Percentiles rank a stretch among this genome's conserved stretches.
Conservation (phyloP, 1,284 basidiomycete genomes). For the Papiliotrema nemorosa region DNA sequence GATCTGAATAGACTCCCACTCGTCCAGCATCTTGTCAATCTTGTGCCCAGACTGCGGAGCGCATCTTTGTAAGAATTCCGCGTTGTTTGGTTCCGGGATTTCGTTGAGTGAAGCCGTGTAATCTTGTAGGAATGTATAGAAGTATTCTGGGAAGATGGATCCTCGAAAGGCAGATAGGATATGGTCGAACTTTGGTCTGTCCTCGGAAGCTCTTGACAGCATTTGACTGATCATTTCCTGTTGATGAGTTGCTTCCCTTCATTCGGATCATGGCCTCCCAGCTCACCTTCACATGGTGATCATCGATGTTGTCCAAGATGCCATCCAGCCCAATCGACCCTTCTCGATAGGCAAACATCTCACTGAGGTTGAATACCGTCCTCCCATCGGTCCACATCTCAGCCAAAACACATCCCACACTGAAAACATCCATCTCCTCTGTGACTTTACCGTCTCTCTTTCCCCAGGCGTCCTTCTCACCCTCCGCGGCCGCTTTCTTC, state of each 20-base stretch:
- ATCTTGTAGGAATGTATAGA: slow-evolving; percentile 90
- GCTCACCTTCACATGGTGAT: slow-evolving; percentile 73
- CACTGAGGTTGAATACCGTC: slow-evolving; percentile 88
- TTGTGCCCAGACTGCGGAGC: slow-evolving; percentile 29
- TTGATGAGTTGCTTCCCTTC: slow-evolving; percentile 12
- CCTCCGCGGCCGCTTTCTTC: slow-evolving; percentile 55
- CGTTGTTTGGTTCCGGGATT: slow-evolving; percentile 42
- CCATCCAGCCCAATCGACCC: slow-evolving; percentile 75
- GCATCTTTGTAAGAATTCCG: slow-evolving; percentile 24
- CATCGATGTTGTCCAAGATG: slow-evolving; percentile 72
- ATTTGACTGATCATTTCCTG: slow-evolving; percentile 84
- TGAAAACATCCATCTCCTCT: slow-evolving; percentile 98
- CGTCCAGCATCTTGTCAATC: slow-evolving; percentile 41
- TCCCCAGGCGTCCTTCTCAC: slow-evolving; percentile 40
- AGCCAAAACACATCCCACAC: slow-evolving; percentile 89
- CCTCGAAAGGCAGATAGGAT: slow-evolving; percentile 75
- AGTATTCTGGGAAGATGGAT: slow-evolving; percentile 80
- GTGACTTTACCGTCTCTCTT: slow-evolving; percentile 75
- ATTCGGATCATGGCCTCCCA: not conserved
- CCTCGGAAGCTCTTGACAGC: slow-evolving; percentile 73
- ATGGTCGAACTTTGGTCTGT: slow-evolving; percentile 77
- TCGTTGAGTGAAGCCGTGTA: slow-evolving; percentile 76
- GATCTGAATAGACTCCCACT: slow-evolving; percentile 44
- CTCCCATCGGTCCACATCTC: slow-evolving; percentile 95
- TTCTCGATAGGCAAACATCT: slow-evolving; percentile 90